Percentiles rank a stretch among this genome's conserved stretches.
Conservation (phyloP, 805 yeast species). For the Wickerhamomyces pijperi region DNA sequence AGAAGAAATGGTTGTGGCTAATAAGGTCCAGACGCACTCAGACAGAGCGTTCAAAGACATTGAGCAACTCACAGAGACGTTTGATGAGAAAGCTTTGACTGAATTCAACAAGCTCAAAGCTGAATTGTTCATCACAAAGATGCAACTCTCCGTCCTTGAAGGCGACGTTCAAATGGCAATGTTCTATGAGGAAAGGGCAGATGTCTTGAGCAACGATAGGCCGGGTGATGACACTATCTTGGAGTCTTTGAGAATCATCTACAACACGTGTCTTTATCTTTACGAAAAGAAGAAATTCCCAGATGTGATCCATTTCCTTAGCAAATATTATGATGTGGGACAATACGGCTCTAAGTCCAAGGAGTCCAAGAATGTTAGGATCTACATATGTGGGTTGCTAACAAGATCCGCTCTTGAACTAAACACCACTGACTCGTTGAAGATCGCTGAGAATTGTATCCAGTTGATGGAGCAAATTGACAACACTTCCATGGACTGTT, state of each 20-base stretch:
- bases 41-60: conserved; percentile 17
- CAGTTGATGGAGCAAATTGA: conserved; percentile 17
- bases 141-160: conserved; percentile 20
- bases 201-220: conserved; percentile 5
- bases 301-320: conserved; percentile 11
- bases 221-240: conserved; percentile 11
- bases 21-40: conserved; percentile 19
- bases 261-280: conserved; percentile 20
- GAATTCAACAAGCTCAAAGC: conserved; percentile 13
- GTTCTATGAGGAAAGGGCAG: conserved; percentile 22
- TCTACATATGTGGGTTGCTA: conserved; percentile 17
- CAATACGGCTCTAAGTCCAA: conserved; percentile 1
- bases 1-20: conserved; percentile 8
- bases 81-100: conserved; percentile 3
- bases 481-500: conserved; percentile 21
- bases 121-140: conserved; percentile 22
- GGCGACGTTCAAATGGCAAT: conserved; percentile 25
- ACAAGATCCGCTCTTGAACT: conserved; percentile 18
- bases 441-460: conserved; percentile 14
- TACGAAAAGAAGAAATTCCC: conserved; percentile 5
- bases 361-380: conserved; percentile 13
- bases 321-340: not conserved
- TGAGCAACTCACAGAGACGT: conserved; percentile 9
- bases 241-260: conserved; percentile 23
- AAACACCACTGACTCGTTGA: conserved; percentile 6